Conservation (phyloP, 768 basidiomycete genomes). For the Clitopilus passeckerianus region DNA sequence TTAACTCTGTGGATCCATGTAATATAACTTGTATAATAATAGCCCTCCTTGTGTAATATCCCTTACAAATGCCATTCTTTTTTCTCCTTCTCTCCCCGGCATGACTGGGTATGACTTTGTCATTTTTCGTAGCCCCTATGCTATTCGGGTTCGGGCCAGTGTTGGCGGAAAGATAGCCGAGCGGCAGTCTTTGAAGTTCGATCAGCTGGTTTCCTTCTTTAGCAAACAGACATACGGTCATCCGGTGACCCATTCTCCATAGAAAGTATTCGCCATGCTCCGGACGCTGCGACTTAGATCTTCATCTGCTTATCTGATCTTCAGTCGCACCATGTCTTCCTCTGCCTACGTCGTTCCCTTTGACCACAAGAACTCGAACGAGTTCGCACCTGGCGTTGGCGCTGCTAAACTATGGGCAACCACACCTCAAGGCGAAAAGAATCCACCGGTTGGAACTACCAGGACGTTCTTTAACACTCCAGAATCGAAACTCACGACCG, state of each 20-base stretch:
- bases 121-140: background rate
- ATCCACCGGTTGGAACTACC: conserved; percentile 57
- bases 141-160: background rate
- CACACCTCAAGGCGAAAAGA: conserved; percentile 44
- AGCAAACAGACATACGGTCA: background rate
- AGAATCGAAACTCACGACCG: conserved; percentile 38
- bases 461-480: conserved; percentile 61
- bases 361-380: conserved; percentile 37
- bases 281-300: conserved; percentile 12
- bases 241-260: conserved; percentile 9
- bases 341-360: conserved; percentile 55
- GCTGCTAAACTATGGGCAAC: conserved; percentile 46
- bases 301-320: conserved; percentile 14
- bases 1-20: background rate
- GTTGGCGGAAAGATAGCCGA: background rate
- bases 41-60: background rate
- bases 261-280: conserved; percentile 10
- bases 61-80: background rate
- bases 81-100: background rate
- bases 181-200: background rate
- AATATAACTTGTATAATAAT: background rate
- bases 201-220: background rate
- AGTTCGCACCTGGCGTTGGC: conserved; percentile 32
- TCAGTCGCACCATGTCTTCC: conserved; percentile 40
- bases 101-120: background rate